Base-by-base conservation (phyloP, 1,284 basidiomycete species). In the Psilocybe mexicana region DNA sequence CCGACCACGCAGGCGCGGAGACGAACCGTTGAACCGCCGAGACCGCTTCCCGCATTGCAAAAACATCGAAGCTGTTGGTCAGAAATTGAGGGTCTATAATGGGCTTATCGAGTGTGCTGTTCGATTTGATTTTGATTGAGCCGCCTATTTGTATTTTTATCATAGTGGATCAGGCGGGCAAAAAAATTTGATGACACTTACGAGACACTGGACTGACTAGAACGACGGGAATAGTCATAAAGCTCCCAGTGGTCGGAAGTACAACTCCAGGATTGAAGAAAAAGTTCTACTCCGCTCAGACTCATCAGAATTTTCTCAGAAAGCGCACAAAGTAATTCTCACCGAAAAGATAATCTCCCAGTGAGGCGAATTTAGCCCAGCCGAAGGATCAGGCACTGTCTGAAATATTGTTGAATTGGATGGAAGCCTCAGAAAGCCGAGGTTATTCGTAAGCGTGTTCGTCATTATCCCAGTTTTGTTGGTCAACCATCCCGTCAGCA, bases 1-100 rank as follows among this genome's bases (percentile, higher is more conserved):
- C 65, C 25, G 63, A 53, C 66, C 67, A 73, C 0, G 66, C 58
- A 4, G 64, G 52, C 0, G 67, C 67, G 4, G 59, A 36, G 11
- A 66, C 38, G 59, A 73, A 72, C 1, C 64, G 62, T 33, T 65
- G 57, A n/a, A 63, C 58, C 6, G 54, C 54, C 50, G 57, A 63
- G 43, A 70, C 52, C 23, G 61, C 59, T 43, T 67, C 65, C 23
- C 57, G 49, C 58, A 67, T 59, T 3, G 61, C 58, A 28, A 57
- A 54, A 6, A 67, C 63, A 60, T 71, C 69, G 52, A 68, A 67
- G 10, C 55, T 58, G 2, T 62, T 66, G 35, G 57, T 60, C 8
- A 77, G 60, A 48, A 72, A 65, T 26, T 63, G 63, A 2, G 71
- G 69, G 60, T 76, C 64, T 51, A 78, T 74, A 30, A 70, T 43